Base-by-base conservation (phyloP, 352 stramenopile species). In the Phytophthora litchii region DNA sequence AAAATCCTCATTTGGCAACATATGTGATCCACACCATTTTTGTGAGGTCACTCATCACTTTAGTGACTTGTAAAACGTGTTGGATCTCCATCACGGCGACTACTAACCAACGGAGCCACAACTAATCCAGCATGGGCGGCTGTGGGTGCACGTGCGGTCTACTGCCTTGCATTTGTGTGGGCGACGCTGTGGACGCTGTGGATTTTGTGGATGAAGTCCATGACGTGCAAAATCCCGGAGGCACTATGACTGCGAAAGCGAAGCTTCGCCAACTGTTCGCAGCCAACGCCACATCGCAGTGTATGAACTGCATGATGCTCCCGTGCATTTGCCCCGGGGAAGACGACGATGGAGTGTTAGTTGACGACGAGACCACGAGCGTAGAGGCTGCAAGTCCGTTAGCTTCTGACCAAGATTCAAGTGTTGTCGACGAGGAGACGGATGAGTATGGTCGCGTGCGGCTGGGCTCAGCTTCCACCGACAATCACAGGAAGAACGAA, bases 251-350 rank as follows among this genome's bases (percentile, higher is more conserved):
- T 1, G 42, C 63, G 12, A 72, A 72, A 31, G 50, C 74, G 10
- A 75, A 84, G 41, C 60, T 92, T 14, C 78, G 76, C 43, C 67
- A 62, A 37, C 64, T 92, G 23, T 76, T 91, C 31, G 74, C 73
- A 1, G 73, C 68, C 16, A 74, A 88, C 37, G 78, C 80, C 37
- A 86, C 77, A 16, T 70, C 63, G 23, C 68, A 85, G 57, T 92
- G 83, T 52, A 65, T 73, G 58, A 80, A 64, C 56, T 92, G 83
- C 59, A 89, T 91, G 83, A 80, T 92, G 50, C 53, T 92, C 48
- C 83, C 83, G 27, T 92, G 83, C 52, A 92, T 92, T 64, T 92
- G 83, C 38, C 83, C 83, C 37, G 61, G 55, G 10, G 75, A 88
- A 27, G 78, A 90, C n/a, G 76, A 86, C 0, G 19, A 23, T 21